These are phyloP conservation scores for Closterium sp. DNA, from an alignment of 139 green algal genomes.

Conservation along the genomic window DNA sequence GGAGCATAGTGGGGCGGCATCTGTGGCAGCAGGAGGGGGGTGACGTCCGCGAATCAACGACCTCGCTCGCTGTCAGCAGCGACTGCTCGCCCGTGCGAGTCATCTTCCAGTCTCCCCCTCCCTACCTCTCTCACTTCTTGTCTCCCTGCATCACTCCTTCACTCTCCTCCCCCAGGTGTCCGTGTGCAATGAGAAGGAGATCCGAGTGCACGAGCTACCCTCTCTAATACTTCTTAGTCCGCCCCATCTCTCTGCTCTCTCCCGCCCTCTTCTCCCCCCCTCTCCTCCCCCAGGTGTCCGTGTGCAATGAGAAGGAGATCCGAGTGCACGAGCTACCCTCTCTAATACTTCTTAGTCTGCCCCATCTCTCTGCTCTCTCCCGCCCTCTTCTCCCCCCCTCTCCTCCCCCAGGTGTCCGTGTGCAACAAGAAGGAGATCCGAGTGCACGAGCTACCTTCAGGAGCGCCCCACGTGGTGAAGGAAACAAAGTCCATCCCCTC, in stretches of 20 bases:
- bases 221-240: conserved; percentile 52
- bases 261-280: too few relatives aligned
- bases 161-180: not conserved
- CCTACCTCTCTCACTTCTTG: not conserved
- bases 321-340: conserved; percentile 55
- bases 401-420: conserved; percentile 54
- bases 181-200: conserved; percentile 66
- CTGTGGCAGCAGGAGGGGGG: not conserved
- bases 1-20: not conserved
- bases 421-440: conserved; percentile 66
- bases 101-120: too few relatives aligned
- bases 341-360: conserved; percentile 59
- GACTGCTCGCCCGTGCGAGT: too few relatives aligned
- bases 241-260: not conserved
- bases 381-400: not conserved
- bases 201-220: conserved; percentile 52
- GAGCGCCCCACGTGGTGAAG: too few relatives aligned
- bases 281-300: conserved; percentile 51
- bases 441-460: conserved; percentile 51
- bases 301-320: conserved; percentile 66
- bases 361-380: too few relatives aligned
- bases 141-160: too few relatives aligned
- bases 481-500: too few relatives aligned
- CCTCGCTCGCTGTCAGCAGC: conserved; percentile 59
- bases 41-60: conserved; percentile 71